A percentile compares a stretch with the other conserved stretches of the same genome.
Conservation (phyloP, 164 flowering plant genomes). For the Amborella trichopoda region DNA sequence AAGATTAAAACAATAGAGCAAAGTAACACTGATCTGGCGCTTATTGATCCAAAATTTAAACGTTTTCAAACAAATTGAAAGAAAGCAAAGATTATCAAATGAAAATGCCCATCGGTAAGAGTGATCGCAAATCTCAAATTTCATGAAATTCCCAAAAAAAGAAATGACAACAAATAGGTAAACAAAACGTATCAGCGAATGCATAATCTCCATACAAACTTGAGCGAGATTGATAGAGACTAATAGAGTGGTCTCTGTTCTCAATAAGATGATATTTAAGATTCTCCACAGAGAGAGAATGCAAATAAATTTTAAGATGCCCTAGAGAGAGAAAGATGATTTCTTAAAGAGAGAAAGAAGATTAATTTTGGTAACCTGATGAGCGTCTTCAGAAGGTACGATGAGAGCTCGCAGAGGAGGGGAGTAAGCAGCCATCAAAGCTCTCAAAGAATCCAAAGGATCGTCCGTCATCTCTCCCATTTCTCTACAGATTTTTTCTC, state of each 20-base stretch:
- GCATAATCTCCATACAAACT: not conserved
- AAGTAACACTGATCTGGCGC: too few species aligned
- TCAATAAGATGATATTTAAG: not conserved
- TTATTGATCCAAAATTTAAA: too few species aligned
- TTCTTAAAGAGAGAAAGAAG: not conserved
- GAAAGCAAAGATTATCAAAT: too few species aligned
- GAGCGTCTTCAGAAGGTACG: conserved; percentile 94
- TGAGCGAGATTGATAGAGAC: not conserved
- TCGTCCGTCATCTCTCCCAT: conserved; percentile 32
- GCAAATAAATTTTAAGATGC: not conserved
- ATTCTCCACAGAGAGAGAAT: not conserved
- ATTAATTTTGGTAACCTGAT: conserved; percentile 79
- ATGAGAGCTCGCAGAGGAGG: conserved; percentile 77
- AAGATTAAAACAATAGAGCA: too few species aligned
- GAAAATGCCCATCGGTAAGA: too few species aligned
- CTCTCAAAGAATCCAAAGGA: conserved; percentile 48
- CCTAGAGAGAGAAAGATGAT: not conserved
- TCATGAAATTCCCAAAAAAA: too few species aligned
- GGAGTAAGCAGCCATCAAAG: conserved; percentile 80
- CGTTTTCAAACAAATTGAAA: too few species aligned
- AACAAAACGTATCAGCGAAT: not conserved
- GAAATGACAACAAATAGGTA: too few species aligned
- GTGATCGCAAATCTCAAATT: too few species aligned
- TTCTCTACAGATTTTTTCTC: not conserved
- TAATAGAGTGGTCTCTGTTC: not conserved